Evolutionary conservation across 805 yeast species (phyloP).

Genomic region (Yarrowia phangngaensis): DNA sequence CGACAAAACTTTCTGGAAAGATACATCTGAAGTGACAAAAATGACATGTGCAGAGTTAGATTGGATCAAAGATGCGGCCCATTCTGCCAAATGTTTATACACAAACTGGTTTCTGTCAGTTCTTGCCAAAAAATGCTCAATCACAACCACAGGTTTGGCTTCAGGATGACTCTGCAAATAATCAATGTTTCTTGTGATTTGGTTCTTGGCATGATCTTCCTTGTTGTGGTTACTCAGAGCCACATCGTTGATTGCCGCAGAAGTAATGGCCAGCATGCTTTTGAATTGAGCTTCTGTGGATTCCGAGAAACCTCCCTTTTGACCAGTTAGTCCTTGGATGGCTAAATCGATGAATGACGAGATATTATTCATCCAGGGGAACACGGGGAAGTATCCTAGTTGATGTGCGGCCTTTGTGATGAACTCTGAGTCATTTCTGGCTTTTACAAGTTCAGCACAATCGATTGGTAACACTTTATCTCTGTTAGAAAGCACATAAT

Average conservation of each 20-base stretch:
- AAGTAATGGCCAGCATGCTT: conserved; percentile 68
- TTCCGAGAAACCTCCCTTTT: conserved; percentile 85
- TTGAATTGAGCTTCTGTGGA: conserved; percentile 75
- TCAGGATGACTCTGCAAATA: conserved; percentile 82
- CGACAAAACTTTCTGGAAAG: conserved; percentile 62
- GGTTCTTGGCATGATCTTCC: conserved; percentile 16
- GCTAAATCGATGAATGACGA: conserved; percentile 78
- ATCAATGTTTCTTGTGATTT: conserved; percentile 40
- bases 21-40: conserved; percentile 79
- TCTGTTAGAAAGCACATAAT: conserved; percentile 56
- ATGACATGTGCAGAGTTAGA: conserved; percentile 86
- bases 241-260: conserved; percentile 68
- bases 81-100: conserved; percentile 73
- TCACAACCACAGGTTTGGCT: conserved; percentile 77
- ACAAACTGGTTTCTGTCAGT: conserved; percentile 57
- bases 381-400: conserved; percentile 88
- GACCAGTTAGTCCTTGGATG: conserved; percentile 89
- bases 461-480: conserved; percentile 58
- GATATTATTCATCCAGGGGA: conserved; percentile 83
- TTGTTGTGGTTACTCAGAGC: conserved; percentile 38
- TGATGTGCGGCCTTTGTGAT: conserved; percentile 66
- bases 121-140: conserved; percentile 65
- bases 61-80: conserved; percentile 77
- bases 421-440: conserved; percentile 69
- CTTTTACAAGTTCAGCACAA: conserved; percentile 69